Percentiles rank a stretch among this genome's conserved stretches.
These are phyloP conservation scores for Entomortierella chlamydospora DNA, from an alignment of 192 early-diverging fungal species.

Conservation along the genomic window DNA sequence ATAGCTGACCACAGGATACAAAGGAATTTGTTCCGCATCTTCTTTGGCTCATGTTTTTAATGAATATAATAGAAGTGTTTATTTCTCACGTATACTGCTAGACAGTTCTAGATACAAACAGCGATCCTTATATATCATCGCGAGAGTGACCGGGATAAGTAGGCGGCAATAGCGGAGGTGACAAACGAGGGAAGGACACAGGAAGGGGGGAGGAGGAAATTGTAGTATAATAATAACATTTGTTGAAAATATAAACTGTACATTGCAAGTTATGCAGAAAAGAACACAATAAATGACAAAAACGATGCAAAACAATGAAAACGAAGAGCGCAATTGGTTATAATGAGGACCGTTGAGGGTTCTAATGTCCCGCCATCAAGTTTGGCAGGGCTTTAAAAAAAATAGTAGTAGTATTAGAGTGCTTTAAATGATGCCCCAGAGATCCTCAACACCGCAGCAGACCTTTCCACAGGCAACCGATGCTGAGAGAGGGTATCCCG, in stretches of 20 bases:
- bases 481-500: slow-evolving; percentile 96
- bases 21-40: background rate
- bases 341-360: background rate
- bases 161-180: too few species aligned
- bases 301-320: slow-evolving; percentile 9
- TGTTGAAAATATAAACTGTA: slow-evolving; percentile 29
- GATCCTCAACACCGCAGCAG: slow-evolving; percentile 86
- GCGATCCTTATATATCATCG: too few species aligned
- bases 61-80: background rate
- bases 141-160: too few species aligned
- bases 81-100: too few species aligned
- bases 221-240: slow-evolving; percentile 12
- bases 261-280: slow-evolving; percentile 22
- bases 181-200: background rate
- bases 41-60: background rate
- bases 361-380: background rate
- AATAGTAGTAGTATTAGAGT: background rate
- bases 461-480: slow-evolving; percentile 98
- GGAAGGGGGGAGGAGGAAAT: background rate
- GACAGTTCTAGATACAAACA: too few species aligned
- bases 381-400: background rate
- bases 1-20: background rate
- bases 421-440: slow-evolving; percentile 82
- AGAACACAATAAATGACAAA: slow-evolving; percentile 10
- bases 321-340: background rate